Evolutionary conservation across 768 basidiomycete genomes (phyloP), one percentile per base, ranked within the genome.

Genomic region (Tulasnella sp.): DNA sequence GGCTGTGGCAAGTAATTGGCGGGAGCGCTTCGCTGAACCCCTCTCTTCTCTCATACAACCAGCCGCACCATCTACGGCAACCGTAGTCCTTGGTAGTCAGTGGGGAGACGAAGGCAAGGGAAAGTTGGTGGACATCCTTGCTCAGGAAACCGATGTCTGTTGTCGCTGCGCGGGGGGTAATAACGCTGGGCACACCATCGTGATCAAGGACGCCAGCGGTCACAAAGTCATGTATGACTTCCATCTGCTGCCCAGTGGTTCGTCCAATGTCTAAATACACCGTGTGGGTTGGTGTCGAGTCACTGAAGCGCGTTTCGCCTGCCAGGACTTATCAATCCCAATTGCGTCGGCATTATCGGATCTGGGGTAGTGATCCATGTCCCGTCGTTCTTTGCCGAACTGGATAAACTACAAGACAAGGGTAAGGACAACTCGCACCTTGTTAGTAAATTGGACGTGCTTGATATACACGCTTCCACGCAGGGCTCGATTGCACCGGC

Each of bases 121-220:
- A 22, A 99, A 99, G 88, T 92, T 99, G 79, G 98, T 98, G 80
- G 98, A 99, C 86, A 96, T 99, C 84, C 90, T 99, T 82, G 91
- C 96, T 54, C 94, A 93, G 20, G 91, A 97, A 64, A 89, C 91
- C 81, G 98, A 99, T 86, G 86, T 99, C 85, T 99, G 97, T 84
- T 97, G 96, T 28, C 91, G 98, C 73, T 98, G 96, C 85, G 98
- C 98, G 18, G 98, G 98, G 20, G 98, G 98, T 16, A 99, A 98
- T 88, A 99, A 99, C 85, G 98, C 98, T 34, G 98, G 98, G 2
- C 98, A 99, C 87, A 99, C 98, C 34, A 98, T 99, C 86, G 93
- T 99, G 82, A 95, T 92, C 7, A 86, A 90, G 37, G 90, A 91
- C 16, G 89, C 92, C 72, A 90, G 94, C 81, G 90, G 90, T 72